Evolutionary conservation across 495 filamentous ascomycete species (phyloP).

Genomic region (Aspergillus campestris): DNA sequence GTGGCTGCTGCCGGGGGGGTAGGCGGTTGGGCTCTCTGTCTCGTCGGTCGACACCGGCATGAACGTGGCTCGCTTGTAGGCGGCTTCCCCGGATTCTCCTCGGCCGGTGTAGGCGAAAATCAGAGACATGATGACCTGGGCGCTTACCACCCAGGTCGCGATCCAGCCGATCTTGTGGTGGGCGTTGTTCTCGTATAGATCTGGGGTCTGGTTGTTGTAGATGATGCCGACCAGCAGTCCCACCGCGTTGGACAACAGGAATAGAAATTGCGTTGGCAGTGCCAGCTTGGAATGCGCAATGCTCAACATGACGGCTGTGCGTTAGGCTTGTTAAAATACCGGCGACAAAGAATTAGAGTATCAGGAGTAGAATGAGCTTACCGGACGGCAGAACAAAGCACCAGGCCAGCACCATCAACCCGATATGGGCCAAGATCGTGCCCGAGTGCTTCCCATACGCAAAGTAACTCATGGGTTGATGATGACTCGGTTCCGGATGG

Average conservation of each 20-base stretch:
- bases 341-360: not conserved
- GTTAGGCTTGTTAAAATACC: slow-evolving; percentile 2
- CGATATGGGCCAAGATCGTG: slow-evolving; percentile 70
- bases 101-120: slow-evolving; percentile 44
- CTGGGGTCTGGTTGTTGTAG: slow-evolving; percentile 76
- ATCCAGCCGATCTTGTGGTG: slow-evolving; percentile 90
- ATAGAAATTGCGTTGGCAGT: slow-evolving; percentile 64
- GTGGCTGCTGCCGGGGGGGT: slow-evolving; percentile 31
- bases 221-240: slow-evolving; percentile 65
- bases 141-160: slow-evolving; percentile 59
- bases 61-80: slow-evolving; percentile 43
- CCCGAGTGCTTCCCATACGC: slow-evolving; percentile 54
- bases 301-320: slow-evolving; percentile 72
- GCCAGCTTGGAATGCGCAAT: slow-evolving; percentile 70
- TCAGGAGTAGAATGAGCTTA: slow-evolving; percentile 30
- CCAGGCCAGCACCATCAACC: slow-evolving; percentile 74
- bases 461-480: slow-evolving; percentile 62
- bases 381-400: slow-evolving; percentile 74
- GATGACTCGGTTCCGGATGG: slow-evolving; percentile 9
- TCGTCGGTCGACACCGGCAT: slow-evolving; percentile 62
- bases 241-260: slow-evolving; percentile 61
- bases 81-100: slow-evolving; percentile 14
- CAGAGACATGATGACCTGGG: slow-evolving; percentile 61
- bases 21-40: slow-evolving; percentile 49
- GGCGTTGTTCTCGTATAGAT: slow-evolving; percentile 80